A percentile compares a stretch with the other conserved stretches of the same genome.
These are phyloP conservation scores for Lentinula edodes DNA, from an alignment of 768 basidiomycete species.

Conservation along the genomic window DNA sequence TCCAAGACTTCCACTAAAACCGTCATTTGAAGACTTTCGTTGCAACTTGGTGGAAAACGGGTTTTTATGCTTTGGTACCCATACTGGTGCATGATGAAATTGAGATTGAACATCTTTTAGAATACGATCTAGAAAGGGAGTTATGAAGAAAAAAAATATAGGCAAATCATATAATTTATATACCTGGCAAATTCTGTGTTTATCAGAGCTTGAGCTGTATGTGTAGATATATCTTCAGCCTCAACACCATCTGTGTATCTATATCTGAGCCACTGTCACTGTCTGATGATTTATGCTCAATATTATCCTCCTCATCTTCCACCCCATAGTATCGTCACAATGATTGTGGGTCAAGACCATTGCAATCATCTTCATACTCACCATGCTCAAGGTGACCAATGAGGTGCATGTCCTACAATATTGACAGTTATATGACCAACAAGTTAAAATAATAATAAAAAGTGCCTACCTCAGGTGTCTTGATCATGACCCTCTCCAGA, in stretches of 20 bases:
- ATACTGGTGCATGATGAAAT: not conserved
- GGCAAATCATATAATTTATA: too few species aligned
- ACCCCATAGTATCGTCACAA: conserved; percentile 6
- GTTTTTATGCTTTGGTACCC: not conserved
- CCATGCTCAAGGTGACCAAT: conserved; percentile 4
- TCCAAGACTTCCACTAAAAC: not conserved
- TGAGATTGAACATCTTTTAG: not conserved
- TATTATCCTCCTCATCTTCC: not conserved
- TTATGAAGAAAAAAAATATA: not conserved
- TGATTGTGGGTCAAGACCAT: not conserved
- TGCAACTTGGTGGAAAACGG: not conserved
- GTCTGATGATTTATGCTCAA: not conserved
- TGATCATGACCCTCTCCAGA: conserved; percentile 26
- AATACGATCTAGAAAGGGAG: not conserved
- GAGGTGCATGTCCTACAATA: conserved; percentile 5
- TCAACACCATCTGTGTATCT: not conserved
- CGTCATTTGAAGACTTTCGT: not conserved
- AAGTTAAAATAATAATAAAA: too few species aligned
- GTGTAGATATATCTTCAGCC: too few species aligned
- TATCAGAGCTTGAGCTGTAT: too few species aligned
- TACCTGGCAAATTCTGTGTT: too few species aligned
- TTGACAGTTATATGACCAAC: not conserved
- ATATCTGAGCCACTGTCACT: not conserved
- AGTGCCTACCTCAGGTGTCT: conserved; percentile 17
- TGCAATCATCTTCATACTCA: conserved; percentile 5